These are phyloP conservation scores for Neoscytalidium dimidiatum DNA, from an alignment of 2,329 filamentous ascomycete species.

Conservation along the genomic window DNA sequence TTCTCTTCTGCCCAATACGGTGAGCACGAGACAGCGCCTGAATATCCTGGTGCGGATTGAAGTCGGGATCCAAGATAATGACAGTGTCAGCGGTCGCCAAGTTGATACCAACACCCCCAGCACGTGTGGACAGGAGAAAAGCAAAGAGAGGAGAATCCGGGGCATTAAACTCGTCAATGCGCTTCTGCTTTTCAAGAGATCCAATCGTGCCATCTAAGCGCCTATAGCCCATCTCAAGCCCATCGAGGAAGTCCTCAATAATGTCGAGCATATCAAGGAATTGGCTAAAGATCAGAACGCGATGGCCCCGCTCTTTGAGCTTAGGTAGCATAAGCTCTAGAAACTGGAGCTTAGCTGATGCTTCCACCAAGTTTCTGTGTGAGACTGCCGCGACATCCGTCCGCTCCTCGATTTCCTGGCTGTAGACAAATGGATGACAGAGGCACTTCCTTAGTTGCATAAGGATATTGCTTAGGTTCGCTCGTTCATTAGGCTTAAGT, in stretches of 20 bases:
- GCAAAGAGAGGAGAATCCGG: conserved; percentile 81
- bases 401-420: conserved; percentile 82
- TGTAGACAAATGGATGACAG: conserved; percentile 96
- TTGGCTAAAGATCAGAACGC: conserved; percentile 94
- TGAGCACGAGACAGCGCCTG: conserved; percentile 94
- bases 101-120: conserved; percentile 96
- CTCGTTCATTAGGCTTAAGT: conserved; percentile 69
- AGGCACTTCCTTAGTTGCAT: conserved; percentile 94
- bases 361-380: conserved; percentile 83
- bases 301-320: conserved; percentile 79
- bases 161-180: conserved; percentile 91
- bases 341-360: conserved; percentile 84
- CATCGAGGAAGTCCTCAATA: conserved; percentile 85
- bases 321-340: conserved; percentile 86
- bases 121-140: conserved; percentile 89
- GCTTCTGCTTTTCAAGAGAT: conserved; percentile 85
- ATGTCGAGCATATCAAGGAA: conserved; percentile 86
- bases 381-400: conserved; percentile 62
- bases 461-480: conserved; percentile 88
- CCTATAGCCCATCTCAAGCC: conserved; percentile 70
- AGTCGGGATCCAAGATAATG: conserved; percentile 95
- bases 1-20: conserved; percentile 93
- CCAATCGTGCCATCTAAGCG: conserved; percentile 84
- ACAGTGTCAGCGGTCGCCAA: conserved; percentile 95
- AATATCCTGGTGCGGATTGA: conserved; percentile 97